Evolutionary conservation across 1,139 yeast genomes (phyloP).

Genomic region (Suhomyces yuchorum): DNA sequence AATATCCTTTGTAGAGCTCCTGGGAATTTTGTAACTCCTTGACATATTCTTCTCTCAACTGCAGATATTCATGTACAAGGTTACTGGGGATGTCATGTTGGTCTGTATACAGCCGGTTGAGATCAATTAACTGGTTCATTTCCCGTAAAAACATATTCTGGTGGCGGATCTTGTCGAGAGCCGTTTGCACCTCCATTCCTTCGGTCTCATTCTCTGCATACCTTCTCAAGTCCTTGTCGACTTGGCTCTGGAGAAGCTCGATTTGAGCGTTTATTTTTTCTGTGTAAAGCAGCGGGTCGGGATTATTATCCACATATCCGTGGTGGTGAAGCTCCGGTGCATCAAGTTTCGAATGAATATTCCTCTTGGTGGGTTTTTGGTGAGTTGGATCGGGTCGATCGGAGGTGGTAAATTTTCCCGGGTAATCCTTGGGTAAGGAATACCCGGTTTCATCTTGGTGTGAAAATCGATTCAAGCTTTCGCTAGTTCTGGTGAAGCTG

Average conservation of each 20-base stretch:
- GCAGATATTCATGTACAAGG: slow-evolving; percentile 27
- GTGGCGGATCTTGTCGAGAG: slow-evolving; percentile 18
- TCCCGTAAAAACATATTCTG: slow-evolving; percentile 28
- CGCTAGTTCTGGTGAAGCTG: slow-evolving; percentile 14
- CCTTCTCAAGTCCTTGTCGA: slow-evolving; percentile 14
- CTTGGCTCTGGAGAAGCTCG: slow-evolving; percentile 20
- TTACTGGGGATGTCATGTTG: slow-evolving; percentile 19
- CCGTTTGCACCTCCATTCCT: slow-evolving; percentile 3
- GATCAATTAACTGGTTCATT: slow-evolving; percentile 26
- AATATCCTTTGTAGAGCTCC: slow-evolving; percentile 39
- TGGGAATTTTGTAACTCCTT: slow-evolving; percentile 34
- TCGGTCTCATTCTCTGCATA: background rate
- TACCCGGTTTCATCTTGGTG: slow-evolving; percentile 4
- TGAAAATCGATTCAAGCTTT: slow-evolving; percentile 4
- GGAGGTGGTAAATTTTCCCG: slow-evolving; percentile 22
- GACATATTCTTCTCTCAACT: slow-evolving; percentile 36
- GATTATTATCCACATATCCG: background rate
- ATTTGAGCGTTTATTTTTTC: slow-evolving; percentile 15
- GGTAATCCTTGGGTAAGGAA: slow-evolving; percentile 23
- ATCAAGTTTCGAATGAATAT: background rate
- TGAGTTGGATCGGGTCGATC: background rate
- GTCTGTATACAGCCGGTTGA: slow-evolving; percentile 16
- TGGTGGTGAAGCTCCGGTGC: background rate
- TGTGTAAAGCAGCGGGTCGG: slow-evolving; percentile 8
- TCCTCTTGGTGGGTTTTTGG: background rate